Evolutionary conservation across 805 yeast species (phyloP), one percentile per base, ranked within the genome.

Genomic region (Kuraishia hungarica): DNA sequence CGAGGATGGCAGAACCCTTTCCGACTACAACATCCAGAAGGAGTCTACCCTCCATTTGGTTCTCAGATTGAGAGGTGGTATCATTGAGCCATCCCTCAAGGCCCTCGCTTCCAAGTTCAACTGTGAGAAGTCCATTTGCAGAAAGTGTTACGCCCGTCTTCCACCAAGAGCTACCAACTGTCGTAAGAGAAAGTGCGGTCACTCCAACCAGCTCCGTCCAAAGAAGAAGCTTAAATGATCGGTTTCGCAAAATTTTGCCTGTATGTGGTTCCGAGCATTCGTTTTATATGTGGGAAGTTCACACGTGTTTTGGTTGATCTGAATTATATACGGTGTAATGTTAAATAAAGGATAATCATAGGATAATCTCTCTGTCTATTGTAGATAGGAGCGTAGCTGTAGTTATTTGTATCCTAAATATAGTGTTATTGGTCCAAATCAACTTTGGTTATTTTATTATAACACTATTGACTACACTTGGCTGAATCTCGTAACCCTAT

Each of bases 111-210:
- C 97, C 76, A 94, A 94, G 83, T 94, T 88, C 93, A 94, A 94
- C 96, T 94, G 98, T 86, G 99, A 94, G 67, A 94, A 94, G 83
- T 78, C 97, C 66, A 93, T 94, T 78, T 94, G 99, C 87, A 96
- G 99, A 82, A 89, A 92, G 79, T 94, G 99, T 85, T 94, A 94
- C 87, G 97, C 99, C 72, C 94, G 99, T 86, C 92, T 94, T 76
- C 99, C 99, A 75, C 97, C 99, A 81, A 96, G 98, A 89, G 99
- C 99, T 72, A 94, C 98, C 81, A 94, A 94, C 97, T 94, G 99
- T 87, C 91, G 99, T 86, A 94, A 94, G 98, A 91, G 97, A 90
- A 94, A 94, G 87, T 94, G 99, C 83, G 99, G 99, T 75, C 99
- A 94, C 96, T 84, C 97, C 78, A 94, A 94, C 87, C 99, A 94